phyloP scores from a whole-genome alignment of 2,329 filamentous ascomycete species.

The Aspergillus versicolor region DNA sequence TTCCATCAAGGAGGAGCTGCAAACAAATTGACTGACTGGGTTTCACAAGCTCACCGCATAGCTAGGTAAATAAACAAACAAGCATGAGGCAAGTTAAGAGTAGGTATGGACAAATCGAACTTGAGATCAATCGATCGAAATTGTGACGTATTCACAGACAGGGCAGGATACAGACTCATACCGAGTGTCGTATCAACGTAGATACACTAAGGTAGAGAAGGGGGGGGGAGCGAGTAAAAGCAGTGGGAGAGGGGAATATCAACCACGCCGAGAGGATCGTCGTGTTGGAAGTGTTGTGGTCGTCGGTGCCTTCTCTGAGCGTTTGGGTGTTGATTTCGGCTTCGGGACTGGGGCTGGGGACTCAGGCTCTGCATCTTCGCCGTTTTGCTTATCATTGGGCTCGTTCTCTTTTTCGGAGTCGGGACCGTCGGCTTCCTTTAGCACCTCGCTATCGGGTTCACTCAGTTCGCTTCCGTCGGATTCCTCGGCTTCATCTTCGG shows the following conservation, averaged over 20 bases:
- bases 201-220: not conserved
- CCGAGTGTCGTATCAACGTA: not conserved
- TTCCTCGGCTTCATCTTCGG: conserved; percentile 26
- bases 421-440: conserved; percentile 15
- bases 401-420: conserved; percentile 23
- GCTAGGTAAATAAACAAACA: not conserved
- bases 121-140: not conserved
- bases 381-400: conserved; percentile 18
- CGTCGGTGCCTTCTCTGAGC: conserved; percentile 5
- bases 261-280: conserved; percentile 21
- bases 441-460: conserved; percentile 22
- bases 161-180: not conserved
- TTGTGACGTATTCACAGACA: conserved; percentile 1
- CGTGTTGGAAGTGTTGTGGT: conserved; percentile 19
- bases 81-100: not conserved
- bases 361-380: conserved; percentile 8
- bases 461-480: conserved; percentile 17
- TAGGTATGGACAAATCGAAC: conserved; percentile 8
- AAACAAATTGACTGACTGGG: not conserved
- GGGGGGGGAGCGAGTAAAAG: not conserved
- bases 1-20: conserved; percentile 4
- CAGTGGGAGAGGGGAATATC: not conserved
- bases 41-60: not conserved
- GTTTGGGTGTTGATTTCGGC: conserved; percentile 12
- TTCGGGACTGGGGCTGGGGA: conserved; percentile 13